Base-by-base conservation (phyloP, 1,284 basidiomycete species). In the Vanrija sp. region DNA sequence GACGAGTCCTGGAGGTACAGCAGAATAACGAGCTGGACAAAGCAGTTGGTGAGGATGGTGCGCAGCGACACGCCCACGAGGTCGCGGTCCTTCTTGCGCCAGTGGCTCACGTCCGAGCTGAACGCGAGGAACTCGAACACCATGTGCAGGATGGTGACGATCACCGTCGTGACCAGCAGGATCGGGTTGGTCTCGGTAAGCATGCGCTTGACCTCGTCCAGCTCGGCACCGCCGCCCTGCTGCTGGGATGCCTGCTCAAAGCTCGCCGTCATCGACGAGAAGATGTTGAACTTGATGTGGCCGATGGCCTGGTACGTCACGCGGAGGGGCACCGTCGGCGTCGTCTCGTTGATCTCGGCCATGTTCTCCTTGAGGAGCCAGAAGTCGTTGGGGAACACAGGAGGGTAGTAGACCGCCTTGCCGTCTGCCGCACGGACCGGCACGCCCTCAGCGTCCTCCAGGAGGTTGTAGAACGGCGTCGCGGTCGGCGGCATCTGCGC, bases 111-210 rank as follows among this genome's bases (percentile, higher is more conserved):
- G 69, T 98, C 94, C 34, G 85, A 88, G 70, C 88, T 91, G 83
- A 97, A 97, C 3, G 93, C 93, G 46, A 96, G 79, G 83, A 96
- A 89, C 78, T 96, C 91, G 73, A 95, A 95, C 34, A 98, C 73
- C 60, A 86, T 84, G 78, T 98, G 95, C 60, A 98, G 74, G 23
- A 96, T 64, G 64, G 88, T 89, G 65, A 98, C 94, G 28, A 89
- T 55, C 8, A 78, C 88, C 1, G 91, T 78, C 3, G 74, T 78
- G 23, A 80, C 86, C 47, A 98, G 80, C 78, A 96, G 87, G 81
- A 86, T 92, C 14, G 93, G 89, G 72, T 90, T 94, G 3, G 94
- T 97, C 79, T 97, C 91, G n/a, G 86, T 80, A 47, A 96, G 78
- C 86, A 95, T 93, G 61, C 92, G 81, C 79, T 96, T 96, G 67